Evolutionary conservation across 2,329 filamentous ascomycete species (phyloP).

Genomic region (Trichoderma koningii): DNA sequence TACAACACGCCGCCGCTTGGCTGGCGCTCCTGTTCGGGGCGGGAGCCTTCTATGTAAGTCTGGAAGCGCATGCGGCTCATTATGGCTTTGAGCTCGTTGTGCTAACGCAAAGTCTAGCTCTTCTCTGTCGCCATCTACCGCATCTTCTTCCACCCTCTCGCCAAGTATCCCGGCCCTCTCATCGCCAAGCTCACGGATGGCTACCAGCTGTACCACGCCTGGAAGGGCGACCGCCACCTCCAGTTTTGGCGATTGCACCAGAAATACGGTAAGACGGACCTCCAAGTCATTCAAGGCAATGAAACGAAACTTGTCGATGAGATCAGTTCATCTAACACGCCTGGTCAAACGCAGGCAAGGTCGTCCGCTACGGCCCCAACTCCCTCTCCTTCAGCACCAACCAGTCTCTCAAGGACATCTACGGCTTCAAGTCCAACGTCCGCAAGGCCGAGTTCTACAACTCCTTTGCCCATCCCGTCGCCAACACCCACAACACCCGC

Average conservation of each 20-base stretch:
- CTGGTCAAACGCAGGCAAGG: conserved; percentile 46
- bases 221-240: conserved; percentile 72
- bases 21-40: conserved; percentile 46
- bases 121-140: conserved; percentile 54
- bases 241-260: conserved; percentile 71
- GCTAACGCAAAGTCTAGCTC: conserved; percentile 36
- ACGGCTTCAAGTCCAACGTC: conserved; percentile 64
- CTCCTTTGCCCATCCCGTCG: conserved; percentile 68
- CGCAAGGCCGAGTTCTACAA: conserved; percentile 73
- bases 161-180: conserved; percentile 65
- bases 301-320: background rate
- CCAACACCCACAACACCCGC: conserved; percentile 73
- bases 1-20: conserved; percentile 35
- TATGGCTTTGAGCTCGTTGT: background rate
- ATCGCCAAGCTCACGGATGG: conserved; percentile 64
- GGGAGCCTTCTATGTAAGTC: conserved; percentile 47
- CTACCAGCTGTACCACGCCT: conserved; percentile 72
- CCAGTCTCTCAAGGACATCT: conserved; percentile 66
- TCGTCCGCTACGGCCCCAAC: conserved; percentile 79
- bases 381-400: conserved; percentile 75
- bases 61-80: too few species aligned
- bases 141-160: conserved; percentile 64
- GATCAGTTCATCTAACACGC: background rate
- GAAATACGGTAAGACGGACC: conserved; percentile 59
- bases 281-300: conserved; percentile 2